Base-by-base conservation (phyloP, 2,329 filamentous ascomycete species). In the Aspergillus novofumigatus region DNA sequence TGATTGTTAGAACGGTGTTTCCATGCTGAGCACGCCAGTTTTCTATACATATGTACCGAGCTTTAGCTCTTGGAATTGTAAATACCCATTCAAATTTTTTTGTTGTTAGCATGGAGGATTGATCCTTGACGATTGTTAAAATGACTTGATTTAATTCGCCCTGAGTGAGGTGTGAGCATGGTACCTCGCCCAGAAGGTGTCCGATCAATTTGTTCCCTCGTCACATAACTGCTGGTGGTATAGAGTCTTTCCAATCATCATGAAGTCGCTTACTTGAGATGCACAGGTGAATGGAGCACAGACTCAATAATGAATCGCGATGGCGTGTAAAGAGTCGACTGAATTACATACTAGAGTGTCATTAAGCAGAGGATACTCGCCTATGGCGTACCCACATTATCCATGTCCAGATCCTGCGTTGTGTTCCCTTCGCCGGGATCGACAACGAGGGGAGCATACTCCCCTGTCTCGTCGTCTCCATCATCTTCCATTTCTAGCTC, bases 371-470 rank as follows among this genome's bases (percentile, higher is more conserved):
- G 8, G 10, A 26, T 45, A 14, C 20, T 23, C 11, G 44, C 5
- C 20, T 25, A 47, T 23, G 21, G 21, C 2, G 21, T 25, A 25
- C 2, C 11, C 11, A 7, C 21, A 47, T 47, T 14, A 4, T 26
- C 44, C 20, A 26, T 47, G 23, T 47, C 44, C 20, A n/a, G 44
- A 25, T 47, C 44, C 17, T 52, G 25, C 51, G 20, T 49, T 3
- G 35, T 28, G 35, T 35, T 51, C n/a, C 54, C 58, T 32, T 66
- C 68, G 17, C 59, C 72, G 48, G 75, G 54, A 58, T 87, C 82
- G 21, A 88, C 84, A 32, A 88, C 71, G 41, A 81, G 74, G 21
- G 85, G 85, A 29, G 85, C 85, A 76, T 85, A 87, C 62, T 88
- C 85, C 10, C 85, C 85, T 11, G 78, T 80, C 70, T 87, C 85